These are phyloP conservation scores for Blepharisma japonicum DNA, from an alignment of 73 alveolate species.

Conservation along the genomic window DNA sequence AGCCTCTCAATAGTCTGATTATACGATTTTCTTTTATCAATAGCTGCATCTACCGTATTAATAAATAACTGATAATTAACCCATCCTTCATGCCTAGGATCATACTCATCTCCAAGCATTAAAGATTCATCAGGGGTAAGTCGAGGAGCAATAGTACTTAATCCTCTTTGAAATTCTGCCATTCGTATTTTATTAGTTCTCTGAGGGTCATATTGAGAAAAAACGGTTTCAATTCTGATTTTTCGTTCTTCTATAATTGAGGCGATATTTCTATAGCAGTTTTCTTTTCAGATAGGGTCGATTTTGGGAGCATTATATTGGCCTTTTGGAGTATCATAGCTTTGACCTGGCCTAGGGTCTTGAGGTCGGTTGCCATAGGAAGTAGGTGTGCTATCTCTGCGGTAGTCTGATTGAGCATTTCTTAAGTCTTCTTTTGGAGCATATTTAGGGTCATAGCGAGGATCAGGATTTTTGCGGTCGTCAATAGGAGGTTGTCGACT, in stretches of 20 bases:
- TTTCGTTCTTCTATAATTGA: not conserved
- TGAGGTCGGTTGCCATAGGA: no score
- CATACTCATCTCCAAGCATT: slow-evolving; percentile 10
- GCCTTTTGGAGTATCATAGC: not conserved
- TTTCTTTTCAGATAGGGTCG: slow-evolving; percentile 16
- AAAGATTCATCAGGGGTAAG: not conserved
- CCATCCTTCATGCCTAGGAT: not conserved
- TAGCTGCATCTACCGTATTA: not conserved
- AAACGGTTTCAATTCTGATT: not conserved
- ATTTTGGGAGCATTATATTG: not conserved
- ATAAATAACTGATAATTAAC: not conserved
- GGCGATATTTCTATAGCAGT: not conserved
- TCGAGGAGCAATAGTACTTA: not conserved
- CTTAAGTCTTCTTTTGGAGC: no score
- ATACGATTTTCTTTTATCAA: slow-evolving; percentile 4
- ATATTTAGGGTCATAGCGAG: no score
- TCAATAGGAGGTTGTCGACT: no score
- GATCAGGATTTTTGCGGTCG: no score
- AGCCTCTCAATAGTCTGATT: not conserved
- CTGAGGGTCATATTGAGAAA: not conserved
- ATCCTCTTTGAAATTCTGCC: not conserved
- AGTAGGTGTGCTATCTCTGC: no score
- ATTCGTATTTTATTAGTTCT: not conserved
- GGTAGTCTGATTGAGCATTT: no score
- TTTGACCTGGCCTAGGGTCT: no score